Conservation (phyloP, 768 basidiomycete genomes). For the Hypsizygus marmoreus region DNA sequence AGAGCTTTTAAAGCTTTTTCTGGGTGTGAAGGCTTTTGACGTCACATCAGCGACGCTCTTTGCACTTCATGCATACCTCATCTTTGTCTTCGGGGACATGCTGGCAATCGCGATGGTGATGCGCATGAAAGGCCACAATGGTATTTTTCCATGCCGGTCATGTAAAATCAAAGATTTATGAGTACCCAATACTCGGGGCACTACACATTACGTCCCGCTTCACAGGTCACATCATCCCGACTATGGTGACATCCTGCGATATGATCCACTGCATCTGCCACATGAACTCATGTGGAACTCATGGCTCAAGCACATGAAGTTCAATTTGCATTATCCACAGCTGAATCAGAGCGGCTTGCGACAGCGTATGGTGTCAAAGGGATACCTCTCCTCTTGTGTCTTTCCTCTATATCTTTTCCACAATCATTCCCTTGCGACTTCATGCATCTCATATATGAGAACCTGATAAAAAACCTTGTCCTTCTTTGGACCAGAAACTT, state of each 20-base stretch:
- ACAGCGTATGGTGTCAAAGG: conserved; percentile 36
- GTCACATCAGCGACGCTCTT: conserved; percentile 13
- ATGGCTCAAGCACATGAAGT: conserved; percentile 19
- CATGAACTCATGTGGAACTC: conserved; percentile 12
- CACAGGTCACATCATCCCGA: conserved; percentile 11
- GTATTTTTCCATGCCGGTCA: conserved; percentile 29
- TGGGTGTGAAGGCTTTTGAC: conserved; percentile 37
- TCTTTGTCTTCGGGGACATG: conserved; percentile 24
- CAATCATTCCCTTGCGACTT: conserved; percentile 44
- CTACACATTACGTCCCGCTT: conserved; percentile 24
- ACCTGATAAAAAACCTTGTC: conserved; percentile 38
- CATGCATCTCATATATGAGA: conserved; percentile 47
- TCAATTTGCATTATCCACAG: conserved; percentile 13
- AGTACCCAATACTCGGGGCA: conserved; percentile 5
- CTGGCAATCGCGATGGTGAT: conserved; percentile 23
- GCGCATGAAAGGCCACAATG: conserved; percentile 42
- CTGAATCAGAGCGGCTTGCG: conserved; percentile 18
- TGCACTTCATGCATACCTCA: conserved; percentile 19
- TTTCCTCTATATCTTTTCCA: conserved; percentile 37
- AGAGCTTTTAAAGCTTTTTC: conserved; percentile 31
- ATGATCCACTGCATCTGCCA: conserved; percentile 22
- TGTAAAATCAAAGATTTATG: conserved; percentile 32
- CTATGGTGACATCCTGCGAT: background rate
- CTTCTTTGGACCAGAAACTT: conserved; percentile 39
- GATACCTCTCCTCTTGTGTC: conserved; percentile 28